A percentile compares a stretch with the other conserved stretches of the same genome.
These are phyloP conservation scores for Tolypocladium guangdongense DNA, from an alignment of 2,329 filamentous ascomycete genomes.

Conservation along the genomic window DNA sequence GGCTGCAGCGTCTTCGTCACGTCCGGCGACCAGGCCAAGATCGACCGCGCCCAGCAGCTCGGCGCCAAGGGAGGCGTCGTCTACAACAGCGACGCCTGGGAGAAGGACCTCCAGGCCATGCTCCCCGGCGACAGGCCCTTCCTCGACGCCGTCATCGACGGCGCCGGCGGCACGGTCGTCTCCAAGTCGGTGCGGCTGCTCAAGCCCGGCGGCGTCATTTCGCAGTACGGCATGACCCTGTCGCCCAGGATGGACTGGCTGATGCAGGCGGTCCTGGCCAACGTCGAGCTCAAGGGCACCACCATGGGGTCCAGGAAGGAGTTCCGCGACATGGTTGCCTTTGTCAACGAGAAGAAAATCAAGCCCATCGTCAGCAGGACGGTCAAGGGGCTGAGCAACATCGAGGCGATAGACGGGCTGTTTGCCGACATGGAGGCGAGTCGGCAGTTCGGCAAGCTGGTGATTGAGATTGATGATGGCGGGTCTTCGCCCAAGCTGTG, in stretches of 20 bases:
- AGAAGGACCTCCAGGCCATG: conserved; percentile 55
- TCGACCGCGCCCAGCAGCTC: conserved; percentile 57
- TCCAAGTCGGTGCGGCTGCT: conserved; percentile 55
- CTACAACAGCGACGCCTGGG: conserved; percentile 74
- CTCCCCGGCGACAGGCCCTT: conserved; percentile 56
- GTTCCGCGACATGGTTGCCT: conserved; percentile 82
- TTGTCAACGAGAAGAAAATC: conserved; percentile 64
- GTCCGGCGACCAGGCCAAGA: conserved; percentile 63
- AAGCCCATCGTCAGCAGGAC: conserved; percentile 67
- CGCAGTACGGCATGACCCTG: conserved; percentile 85
- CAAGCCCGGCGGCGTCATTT: conserved; percentile 74
- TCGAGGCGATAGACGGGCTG: conserved; percentile 68
- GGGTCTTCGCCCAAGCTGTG: conserved; percentile 29
- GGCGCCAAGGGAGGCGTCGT: conserved; percentile 74
- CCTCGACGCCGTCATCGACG: conserved; percentile 79
- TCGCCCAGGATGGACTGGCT: conserved; percentile 75
- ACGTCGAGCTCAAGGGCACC: conserved; percentile 74
- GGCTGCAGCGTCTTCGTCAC: conserved; percentile 76
- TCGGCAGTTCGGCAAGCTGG: conserved; percentile 85
- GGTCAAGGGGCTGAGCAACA: conserved; percentile 60
- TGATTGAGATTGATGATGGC: conserved; percentile 54
- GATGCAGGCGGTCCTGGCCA: conserved; percentile 76
- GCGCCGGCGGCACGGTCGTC: conserved; percentile 80
- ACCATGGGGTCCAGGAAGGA: conserved; percentile 90
- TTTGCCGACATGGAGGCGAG: conserved; percentile 85